Evolutionary conservation across 352 stramenopile species (phyloP), one percentile per base, ranked within the genome.

Genomic region (Plasmopara muralis): DNA sequence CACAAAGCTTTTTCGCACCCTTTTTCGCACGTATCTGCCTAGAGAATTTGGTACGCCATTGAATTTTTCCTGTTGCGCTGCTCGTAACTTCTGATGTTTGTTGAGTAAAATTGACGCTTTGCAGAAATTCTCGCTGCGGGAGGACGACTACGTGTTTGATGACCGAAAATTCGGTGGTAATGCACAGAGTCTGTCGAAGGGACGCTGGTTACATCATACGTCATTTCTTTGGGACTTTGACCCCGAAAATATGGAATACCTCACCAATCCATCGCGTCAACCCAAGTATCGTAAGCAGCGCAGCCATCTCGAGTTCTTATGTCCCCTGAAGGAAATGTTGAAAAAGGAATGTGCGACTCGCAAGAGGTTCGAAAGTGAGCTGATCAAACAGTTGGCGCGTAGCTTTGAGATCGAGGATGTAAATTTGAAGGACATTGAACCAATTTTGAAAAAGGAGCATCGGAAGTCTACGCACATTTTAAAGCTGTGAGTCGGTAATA

Each of bases 161-260:
- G 68, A 96, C 52, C 76, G 78, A 31, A 99, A 99, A 77, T 95
- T 98, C 57, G 96, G 83, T 13, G 96, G 96, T 35, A 99, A 99
- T 68, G 95, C 96, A 13, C 96, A 99, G 66, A 93, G 81, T 57
- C 97, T 99, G 55, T 87, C 81, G 5, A 96, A 92, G 60, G 80
- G 85, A 46, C 91, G 94, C 12, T 98, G 89, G 87, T 66, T 98
- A 18, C 96, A 99, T 65, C 96, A 99, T 70, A 98, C 96, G 16
- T 98, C 87, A 47, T 98, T 99, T 68, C 63, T 99, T 12, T 98
- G 92, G 90, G 91, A 98, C 64, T 98, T 95, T 57, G 68, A 97
- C 47, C 63, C 85, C 9, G 62, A 57, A 2, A 96, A 97, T 60
- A 99, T 99, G 95, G 69, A 89, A 53, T 97, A 97, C 49, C 74